Evolutionary conservation across 805 yeast genomes (phyloP), one percentile per base, ranked within the genome.

Genomic region (Schwanniomyces pseudopolymorphus): DNA sequence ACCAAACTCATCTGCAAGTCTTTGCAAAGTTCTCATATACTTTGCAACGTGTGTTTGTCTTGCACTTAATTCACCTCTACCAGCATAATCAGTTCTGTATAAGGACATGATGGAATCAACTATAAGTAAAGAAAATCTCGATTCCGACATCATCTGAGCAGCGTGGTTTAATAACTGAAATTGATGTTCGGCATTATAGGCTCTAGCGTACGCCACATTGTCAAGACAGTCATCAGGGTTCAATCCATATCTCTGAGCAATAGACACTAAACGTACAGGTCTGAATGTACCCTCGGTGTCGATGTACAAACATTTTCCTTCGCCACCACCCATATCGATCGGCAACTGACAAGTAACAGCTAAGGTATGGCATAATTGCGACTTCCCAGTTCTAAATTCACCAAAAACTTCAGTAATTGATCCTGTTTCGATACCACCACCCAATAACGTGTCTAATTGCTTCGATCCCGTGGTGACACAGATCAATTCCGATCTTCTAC

Each of bases 71-170:
- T 94, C 99, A 27, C 97, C 99, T 66, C 99, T 79, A 26, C 99
- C 99, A 16, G 90, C 78, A 63, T 81, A 94, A 70, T 94, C 99
- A 0, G 98, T 90, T 66, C 99, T 80, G 67, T 91, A 91, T 35
- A 91, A 74, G 0, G 97, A 96, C 97, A 95, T 94, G 50, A 94
- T 88, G 9, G 97, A 89, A 67, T 94, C 99, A n/a, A 94, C 97
- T 51, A 94, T 86, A 49, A 94, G 75, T 54, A 94, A 67, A 5
- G 96, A 84, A 58, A 94, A 94, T 53, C 98, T 78, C 20, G 96
- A 84, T 63, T 89, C 94, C 13, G 97, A 80, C 98, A 94, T 92
- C 96, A 92, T 87, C 53, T 85, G 85, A 10, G 97, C 96, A 0
- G 98, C 98, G 51, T 87, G 88, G 52, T 85, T 87, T 47, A 94